Evolutionary conservation across 805 yeast genomes (phyloP), one percentile per base, ranked within the genome.

Genomic region (Candida dajiaensis): DNA sequence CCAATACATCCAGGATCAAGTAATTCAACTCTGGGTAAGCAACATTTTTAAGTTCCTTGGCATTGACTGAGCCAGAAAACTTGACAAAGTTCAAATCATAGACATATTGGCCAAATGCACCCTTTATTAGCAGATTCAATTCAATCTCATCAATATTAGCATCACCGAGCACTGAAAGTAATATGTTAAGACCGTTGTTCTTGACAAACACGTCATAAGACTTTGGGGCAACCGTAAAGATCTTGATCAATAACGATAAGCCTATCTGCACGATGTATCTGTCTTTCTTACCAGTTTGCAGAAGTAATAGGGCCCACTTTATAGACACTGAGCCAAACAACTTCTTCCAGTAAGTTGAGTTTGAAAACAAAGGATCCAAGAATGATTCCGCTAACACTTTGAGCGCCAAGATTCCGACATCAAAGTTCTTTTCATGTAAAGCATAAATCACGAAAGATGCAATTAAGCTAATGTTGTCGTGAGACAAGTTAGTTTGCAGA

Each of bases 261-360:
- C 66, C 59, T 9, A 56, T 50, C 31, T 64, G 60, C n/a, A 60
- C 66, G 18, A 50, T 51, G 6, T 48, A 31, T 36, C 60, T 64
- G 50, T 59, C 60, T 40, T 42, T 55, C 73, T 41, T 65, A 58
- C 26, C 69, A 50, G 44, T 71, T 56, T 70, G 70, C 44, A 76
- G 64, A 12, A 85, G 58, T 13, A 85, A 59, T 11, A 85, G 64
- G 10, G 85, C 66, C 85, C 90, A 82, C 56, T 83, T 84, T 6
- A 82, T 71, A 1, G 87, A 76, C 2, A 86, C 69, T 0, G 83
- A 69, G 40, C 80, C 73, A 71, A 74, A 54, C 64, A 72, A 54
- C 63, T 74, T 59, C 63, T 76, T 60, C 23, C 74, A 57, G 35
- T 75, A 77, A 50, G 73, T 53, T 35, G 74, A 48, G 60, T 75